phyloP scores from a whole-genome alignment of 1,139 yeast genomes.

The Williopsis jadinii region DNA sequence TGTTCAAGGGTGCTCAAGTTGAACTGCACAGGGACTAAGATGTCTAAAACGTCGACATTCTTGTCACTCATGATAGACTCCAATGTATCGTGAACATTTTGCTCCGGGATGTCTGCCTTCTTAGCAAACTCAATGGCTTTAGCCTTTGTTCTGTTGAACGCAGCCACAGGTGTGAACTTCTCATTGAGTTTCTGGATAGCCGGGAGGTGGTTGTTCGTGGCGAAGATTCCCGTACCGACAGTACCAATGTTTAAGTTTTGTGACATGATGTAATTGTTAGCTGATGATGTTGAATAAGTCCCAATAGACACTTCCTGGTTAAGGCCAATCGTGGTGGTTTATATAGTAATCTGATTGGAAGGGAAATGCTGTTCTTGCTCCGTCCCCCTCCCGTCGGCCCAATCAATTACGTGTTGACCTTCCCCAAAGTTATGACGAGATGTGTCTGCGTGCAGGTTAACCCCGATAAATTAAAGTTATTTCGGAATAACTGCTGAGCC shows the following conservation, averaged over 20 bases:
- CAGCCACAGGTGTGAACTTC: slow-evolving; percentile 45
- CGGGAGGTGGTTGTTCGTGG: slow-evolving; percentile 77
- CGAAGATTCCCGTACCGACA: slow-evolving; percentile 90
- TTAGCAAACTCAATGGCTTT: slow-evolving; percentile 81
- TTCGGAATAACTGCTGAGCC: too few relatives aligned
- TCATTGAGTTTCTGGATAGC: slow-evolving; percentile 43
- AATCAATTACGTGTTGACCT: too few relatives aligned
- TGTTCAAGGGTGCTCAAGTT: slow-evolving; percentile 59
- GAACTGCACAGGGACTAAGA: slow-evolving; percentile 76
- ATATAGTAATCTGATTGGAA: too few relatives aligned
- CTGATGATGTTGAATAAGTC: too few relatives aligned
- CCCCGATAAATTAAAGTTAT: too few relatives aligned
- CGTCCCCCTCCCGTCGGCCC: too few relatives aligned
- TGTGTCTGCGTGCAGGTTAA: too few relatives aligned
- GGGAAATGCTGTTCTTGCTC: too few relatives aligned
- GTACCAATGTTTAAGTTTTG: slow-evolving; percentile 53
- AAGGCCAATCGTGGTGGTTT: too few relatives aligned
- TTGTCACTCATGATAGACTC: slow-evolving; percentile 61
- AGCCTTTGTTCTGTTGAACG: slow-evolving; percentile 72
- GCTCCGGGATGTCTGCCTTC: slow-evolving; percentile 40
- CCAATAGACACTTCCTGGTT: too few relatives aligned
- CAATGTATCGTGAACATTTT: slow-evolving; percentile 55
- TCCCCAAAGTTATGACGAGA: too few relatives aligned
- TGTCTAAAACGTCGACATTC: slow-evolving; percentile 69
- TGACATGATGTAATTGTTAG: too few relatives aligned